These are phyloP conservation scores for Geopyxis carbonaria DNA, from an alignment of 495 filamentous ascomycete genomes.

Conservation along the genomic window DNA sequence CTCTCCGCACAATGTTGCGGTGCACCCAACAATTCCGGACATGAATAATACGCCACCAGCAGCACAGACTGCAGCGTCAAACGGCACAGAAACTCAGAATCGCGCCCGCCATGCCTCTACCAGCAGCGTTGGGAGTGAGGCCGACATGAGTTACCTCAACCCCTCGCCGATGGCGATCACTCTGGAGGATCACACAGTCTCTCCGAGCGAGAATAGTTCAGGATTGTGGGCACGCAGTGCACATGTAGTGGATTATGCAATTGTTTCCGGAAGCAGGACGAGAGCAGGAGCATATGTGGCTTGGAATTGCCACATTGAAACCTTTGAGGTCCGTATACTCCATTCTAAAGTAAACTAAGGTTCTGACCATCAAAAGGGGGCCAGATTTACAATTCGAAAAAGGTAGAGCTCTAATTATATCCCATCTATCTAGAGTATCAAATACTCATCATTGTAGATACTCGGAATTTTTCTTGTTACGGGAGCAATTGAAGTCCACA, in stretches of 20 bases:
- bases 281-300: constrained; percentile 51
- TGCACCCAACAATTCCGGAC: not conserved
- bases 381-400: constrained; percentile 20
- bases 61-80: no score
- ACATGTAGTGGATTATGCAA: constrained; percentile 46
- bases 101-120: not conserved
- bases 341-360: no score
- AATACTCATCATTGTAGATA: no score
- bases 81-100: no score
- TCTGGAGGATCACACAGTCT: constrained; percentile 55
- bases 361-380: constrained; percentile 14
- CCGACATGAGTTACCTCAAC: not conserved
- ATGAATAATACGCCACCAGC: constrained; percentile 1
- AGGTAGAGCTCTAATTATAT: constrained; percentile 14
- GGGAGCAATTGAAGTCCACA: constrained; percentile 38
- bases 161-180: constrained; percentile 31
- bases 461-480: constrained; percentile 53
- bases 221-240: constrained; percentile 53
- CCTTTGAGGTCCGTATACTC: constrained; percentile 41
- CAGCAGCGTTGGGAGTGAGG: not conserved
- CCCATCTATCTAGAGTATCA: no score
- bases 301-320: constrained; percentile 55
- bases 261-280: constrained; percentile 44
- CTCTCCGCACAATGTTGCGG: not conserved
- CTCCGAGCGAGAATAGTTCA: constrained; percentile 40